Evolutionary conservation across 2,329 filamentous ascomycete species (phyloP).

Genomic region (Exophiala aquamarina): DNA sequence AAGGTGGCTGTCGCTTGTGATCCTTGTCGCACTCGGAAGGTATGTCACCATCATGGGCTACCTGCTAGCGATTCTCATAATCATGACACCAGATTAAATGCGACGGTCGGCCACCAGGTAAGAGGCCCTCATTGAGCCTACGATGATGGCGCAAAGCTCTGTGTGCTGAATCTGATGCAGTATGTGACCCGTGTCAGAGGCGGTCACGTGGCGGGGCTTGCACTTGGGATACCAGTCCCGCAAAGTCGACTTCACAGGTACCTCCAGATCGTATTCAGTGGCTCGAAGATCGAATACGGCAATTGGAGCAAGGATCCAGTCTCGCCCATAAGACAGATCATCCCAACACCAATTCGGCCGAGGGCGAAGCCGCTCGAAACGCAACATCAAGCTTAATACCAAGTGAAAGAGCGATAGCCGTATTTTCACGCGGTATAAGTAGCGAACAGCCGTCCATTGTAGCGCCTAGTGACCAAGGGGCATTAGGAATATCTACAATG

Average conservation of each 20-base stretch:
- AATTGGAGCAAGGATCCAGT: background rate
- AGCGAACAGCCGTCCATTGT: too few species aligned
- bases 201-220: constrained; percentile 26
- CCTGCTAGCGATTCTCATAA: too few species aligned
- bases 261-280: background rate
- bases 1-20: constrained; percentile 48
- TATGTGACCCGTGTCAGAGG: constrained; percentile 34
- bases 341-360: background rate
- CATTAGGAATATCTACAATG: background rate
- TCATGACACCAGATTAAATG: constrained; percentile 36
- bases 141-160: too few species aligned
- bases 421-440: too few species aligned
- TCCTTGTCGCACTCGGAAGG: constrained; percentile 39
- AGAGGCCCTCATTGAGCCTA: too few species aligned
- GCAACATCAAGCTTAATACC: too few species aligned
- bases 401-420: too few species aligned
- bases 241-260: background rate
- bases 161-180: constrained; percentile 3
- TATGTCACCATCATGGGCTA: too few species aligned
- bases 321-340: background rate
- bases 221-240: constrained; percentile 27
- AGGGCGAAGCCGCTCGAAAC: background rate
- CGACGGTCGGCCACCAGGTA: background rate
- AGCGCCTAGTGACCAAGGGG: too few species aligned
- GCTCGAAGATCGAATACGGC: background rate